Conservation (phyloP, 257 asterid species). For the Plantago ovata region DNA sequence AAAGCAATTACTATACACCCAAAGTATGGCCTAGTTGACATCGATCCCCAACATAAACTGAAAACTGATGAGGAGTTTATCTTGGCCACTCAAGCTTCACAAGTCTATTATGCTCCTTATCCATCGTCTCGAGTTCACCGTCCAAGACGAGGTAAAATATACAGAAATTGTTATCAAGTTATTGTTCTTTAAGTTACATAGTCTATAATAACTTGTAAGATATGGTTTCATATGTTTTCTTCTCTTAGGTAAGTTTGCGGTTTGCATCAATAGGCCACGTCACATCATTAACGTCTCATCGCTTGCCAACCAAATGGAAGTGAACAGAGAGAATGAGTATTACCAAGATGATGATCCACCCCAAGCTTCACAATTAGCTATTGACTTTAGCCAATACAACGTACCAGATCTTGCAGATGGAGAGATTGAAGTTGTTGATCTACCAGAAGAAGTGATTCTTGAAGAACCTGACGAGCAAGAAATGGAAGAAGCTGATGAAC, state of each 20-base stretch:
- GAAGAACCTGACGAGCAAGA: too few species aligned
- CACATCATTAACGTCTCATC: not conserved
- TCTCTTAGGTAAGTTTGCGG: not conserved
- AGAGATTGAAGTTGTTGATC: too few species aligned
- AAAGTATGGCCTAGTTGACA: not conserved
- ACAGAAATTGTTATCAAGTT: too few species aligned
- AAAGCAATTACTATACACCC: not conserved
- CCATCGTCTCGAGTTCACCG: not conserved
- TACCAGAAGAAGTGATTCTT: too few species aligned
- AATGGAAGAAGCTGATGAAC: too few species aligned
- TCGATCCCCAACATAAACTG: not conserved
- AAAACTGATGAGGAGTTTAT: too few species aligned
- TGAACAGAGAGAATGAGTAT: not conserved
- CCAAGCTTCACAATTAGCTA: not conserved
- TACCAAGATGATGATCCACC: constrained; percentile 6
- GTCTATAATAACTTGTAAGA: not conserved
- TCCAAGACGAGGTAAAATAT: not conserved
- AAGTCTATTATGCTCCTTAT: not conserved
- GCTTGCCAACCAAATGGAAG: not conserved
- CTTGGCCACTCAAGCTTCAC: too few species aligned
- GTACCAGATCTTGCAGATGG: too few species aligned
- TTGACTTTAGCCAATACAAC: too few species aligned
- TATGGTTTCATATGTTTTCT: not conserved
- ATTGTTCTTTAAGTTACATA: too few species aligned
- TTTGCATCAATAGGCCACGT: not conserved